Conservation (phyloP, 2,329 filamentous ascomycete genomes). For the Cercospora nicotianae region DNA sequence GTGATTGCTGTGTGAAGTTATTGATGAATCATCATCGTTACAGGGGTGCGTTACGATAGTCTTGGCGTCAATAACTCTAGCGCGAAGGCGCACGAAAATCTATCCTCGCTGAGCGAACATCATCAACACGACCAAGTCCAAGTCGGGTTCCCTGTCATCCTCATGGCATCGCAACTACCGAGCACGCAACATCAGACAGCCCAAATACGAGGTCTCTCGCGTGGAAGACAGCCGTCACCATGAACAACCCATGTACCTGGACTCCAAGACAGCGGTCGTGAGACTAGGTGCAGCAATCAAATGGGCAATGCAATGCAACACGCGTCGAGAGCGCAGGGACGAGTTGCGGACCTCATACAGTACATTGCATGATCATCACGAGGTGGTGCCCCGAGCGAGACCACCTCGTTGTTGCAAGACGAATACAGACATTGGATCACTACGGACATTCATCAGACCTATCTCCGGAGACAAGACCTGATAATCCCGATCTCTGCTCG, state of each 20-base stretch:
- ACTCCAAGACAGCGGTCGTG: neutral
- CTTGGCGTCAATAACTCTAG: constrained; percentile 4
- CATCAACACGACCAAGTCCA: neutral
- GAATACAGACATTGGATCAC: neutral
- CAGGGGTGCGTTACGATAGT: neutral
- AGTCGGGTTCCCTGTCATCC: neutral
- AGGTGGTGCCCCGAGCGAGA: neutral
- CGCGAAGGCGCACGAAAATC: neutral
- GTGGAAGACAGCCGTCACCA: neutral
- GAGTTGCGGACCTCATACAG: neutral
- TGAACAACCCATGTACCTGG: neutral
- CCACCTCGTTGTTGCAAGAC: neutral
- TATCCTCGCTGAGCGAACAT: neutral
- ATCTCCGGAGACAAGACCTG: neutral
- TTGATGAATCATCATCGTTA: neutral
- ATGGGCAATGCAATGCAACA: neutral
- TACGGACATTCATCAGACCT: neutral
- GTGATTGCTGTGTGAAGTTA: neutral
- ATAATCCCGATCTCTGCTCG: neutral
- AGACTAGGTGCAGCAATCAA: neutral
- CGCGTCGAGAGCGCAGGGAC: neutral
- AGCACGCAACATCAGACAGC: neutral
- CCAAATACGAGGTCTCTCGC: neutral
- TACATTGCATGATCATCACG: neutral
- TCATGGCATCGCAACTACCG: neutral